These are phyloP conservation scores for Brassica hybrid DNA, from an alignment of 441 rosid species.

Conservation along the genomic window DNA sequence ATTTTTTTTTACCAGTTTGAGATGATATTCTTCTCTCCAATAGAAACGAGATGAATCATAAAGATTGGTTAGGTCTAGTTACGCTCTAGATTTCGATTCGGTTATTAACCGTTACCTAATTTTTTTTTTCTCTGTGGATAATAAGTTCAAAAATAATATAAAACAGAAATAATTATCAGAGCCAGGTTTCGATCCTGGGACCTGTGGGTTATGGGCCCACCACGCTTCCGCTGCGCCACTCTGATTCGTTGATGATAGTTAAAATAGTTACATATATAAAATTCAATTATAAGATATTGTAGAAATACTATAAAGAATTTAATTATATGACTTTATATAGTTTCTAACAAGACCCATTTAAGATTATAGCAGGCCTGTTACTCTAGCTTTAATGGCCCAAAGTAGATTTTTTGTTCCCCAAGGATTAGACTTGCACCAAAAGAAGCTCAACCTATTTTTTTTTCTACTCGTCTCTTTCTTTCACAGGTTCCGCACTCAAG, in stretches of 20 bases:
- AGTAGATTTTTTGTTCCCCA: not conserved
- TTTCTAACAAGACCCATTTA: not conserved
- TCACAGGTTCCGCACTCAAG: not conserved
- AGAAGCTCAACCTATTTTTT: not conserved
- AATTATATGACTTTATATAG: not conserved
- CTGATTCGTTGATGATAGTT: slow-evolving; percentile 34
- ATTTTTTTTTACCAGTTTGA: too few species aligned
- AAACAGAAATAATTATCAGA: slow-evolving; percentile 48
- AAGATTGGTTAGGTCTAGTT: too few species aligned
- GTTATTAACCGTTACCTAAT: too few species aligned
- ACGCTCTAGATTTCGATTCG: too few species aligned
- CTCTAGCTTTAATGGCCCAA: not conserved
- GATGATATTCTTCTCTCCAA: too few species aligned
- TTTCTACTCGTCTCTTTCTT: not conserved
- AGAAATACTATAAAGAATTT: not conserved
- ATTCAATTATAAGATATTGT: not conserved
- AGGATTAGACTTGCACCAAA: not conserved
- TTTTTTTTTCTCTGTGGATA: too few species aligned
- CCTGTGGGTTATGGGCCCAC: slow-evolving; percentile 99
- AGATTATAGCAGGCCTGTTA: not conserved
- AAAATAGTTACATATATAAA: too few species aligned
- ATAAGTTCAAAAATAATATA: too few species aligned
- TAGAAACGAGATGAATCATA: too few species aligned
- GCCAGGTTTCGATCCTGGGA: slow-evolving; percentile 96
- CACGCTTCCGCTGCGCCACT: slow-evolving; percentile 99